Evolutionary conservation across 148 eudicot genomes (phyloP), one percentile per base, ranked within the genome.

Genomic region (Vaccinium vitisidaea): DNA sequence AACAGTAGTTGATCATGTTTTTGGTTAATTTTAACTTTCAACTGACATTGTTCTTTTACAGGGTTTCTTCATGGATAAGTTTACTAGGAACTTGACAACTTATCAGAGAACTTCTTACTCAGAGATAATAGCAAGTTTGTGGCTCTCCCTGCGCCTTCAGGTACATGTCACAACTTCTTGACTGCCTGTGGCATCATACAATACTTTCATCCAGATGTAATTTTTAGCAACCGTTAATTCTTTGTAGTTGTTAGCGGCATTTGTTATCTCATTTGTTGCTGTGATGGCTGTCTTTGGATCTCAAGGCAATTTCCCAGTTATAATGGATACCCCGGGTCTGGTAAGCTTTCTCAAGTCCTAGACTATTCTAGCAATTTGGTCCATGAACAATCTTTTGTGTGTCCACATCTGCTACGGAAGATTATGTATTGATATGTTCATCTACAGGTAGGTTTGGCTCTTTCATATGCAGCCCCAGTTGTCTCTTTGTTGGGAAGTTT

Each of bases 111-210:
- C 99, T 85, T 97, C 99, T 18, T 94, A 92, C 88, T 90, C 97
- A 84, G 99, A 97, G 89, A 87, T 90, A 86, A 90, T 88, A 86
- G 98, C 99, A 85, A 95, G 96, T 87, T 90, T 95, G 91, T 97
- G 99, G 99, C 99, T 97, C 78, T 97, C 99, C 84, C 86, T 97
- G 84, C 93, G 99, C 84, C 95, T 97, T 87, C 99, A 97, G 96
- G 99, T 95, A 80, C 84, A 79, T 82, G 49, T 79, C 21, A 63
- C 52, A 50, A 54, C 49, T 71, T 49, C 18, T 83, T 83, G 30
- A 55, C 18, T 70, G 63, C 63, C 58, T 14, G 39, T 83, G 59
- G 32, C 23, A 32, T 83, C 27, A n/a, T 71, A 55, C 79, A 83
- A 71, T 54, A 32, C 39, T 54, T 73, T 83, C 79, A 46, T 39